Evolutionary conservation across 495 filamentous ascomycete genomes (phyloP).

Genomic region (Podospora bellae-mahoneyi): DNA sequence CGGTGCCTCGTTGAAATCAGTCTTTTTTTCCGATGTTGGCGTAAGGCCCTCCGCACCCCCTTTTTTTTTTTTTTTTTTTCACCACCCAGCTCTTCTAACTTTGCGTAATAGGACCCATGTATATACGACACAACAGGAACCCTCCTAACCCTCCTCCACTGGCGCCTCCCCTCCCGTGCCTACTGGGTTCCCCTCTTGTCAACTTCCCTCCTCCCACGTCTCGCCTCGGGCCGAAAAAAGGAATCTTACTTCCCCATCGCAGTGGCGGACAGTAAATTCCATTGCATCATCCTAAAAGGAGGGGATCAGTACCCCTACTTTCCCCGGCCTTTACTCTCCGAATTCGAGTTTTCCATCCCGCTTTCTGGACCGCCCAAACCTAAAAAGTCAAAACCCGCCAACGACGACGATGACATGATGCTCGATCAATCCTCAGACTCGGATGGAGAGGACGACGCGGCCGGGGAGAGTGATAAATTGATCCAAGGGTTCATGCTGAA

Average conservation of each 20-base stretch:
- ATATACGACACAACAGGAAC: slow-evolving; percentile 91
- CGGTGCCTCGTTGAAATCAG: slow-evolving; percentile 65
- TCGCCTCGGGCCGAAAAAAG: slow-evolving; percentile 76
- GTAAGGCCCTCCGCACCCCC: slow-evolving; percentile 35
- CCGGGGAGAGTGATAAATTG: slow-evolving; percentile 47
- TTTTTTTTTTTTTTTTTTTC: not conserved
- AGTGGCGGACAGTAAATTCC: slow-evolving; percentile 86
- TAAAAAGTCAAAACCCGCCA: slow-evolving; percentile 35
- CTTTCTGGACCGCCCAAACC: slow-evolving; percentile 51
- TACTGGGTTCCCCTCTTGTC: slow-evolving; percentile 90
- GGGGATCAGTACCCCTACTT: slow-evolving; percentile 92
- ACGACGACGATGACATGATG: slow-evolving; percentile 36
- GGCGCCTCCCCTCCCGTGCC: slow-evolving; percentile 79
- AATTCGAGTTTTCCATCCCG: slow-evolving; percentile 90
- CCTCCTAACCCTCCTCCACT: slow-evolving; percentile 81
- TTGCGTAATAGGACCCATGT: slow-evolving; percentile 66
- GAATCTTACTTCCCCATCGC: slow-evolving; percentile 96
- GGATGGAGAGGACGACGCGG: slow-evolving; percentile 32
- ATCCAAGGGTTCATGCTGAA: slow-evolving; percentile 80
- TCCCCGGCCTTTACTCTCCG: slow-evolving; percentile 82
- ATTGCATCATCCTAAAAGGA: slow-evolving; percentile 98
- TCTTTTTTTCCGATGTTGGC: slow-evolving; percentile 88
- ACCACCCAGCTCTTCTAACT: slow-evolving; percentile 20
- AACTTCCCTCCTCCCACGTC: slow-evolving; percentile 75
- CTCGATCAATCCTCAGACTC: slow-evolving; percentile 15